phyloP scores from a whole-genome alignment of 73 alveolate genomes.

The Uronychia setigera region DNA sequence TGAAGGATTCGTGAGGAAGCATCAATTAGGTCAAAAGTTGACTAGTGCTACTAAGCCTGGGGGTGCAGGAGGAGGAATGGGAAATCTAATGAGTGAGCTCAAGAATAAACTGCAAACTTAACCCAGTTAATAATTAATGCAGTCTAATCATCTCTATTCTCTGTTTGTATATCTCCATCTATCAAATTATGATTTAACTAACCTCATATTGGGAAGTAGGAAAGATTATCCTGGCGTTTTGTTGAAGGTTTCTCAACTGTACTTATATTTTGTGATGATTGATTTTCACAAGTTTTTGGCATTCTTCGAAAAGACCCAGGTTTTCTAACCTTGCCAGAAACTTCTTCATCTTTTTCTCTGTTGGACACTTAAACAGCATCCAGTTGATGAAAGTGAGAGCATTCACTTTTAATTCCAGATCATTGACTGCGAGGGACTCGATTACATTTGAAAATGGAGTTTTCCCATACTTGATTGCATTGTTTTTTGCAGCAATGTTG shows the following conservation, averaged over 20 bases:
- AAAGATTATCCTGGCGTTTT: conserved; percentile 10
- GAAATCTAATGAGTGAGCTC: not conserved
- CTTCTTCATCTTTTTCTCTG: conserved; percentile 37
- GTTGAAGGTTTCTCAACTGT: conserved; percentile 36
- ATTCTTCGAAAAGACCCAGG: conserved; percentile 56
- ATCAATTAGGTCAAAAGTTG: conserved; percentile 2
- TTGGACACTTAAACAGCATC: conserved; percentile 57
- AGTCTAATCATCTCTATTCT: no score
- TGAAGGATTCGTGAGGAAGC: not conserved
- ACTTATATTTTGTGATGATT: conserved; percentile 21
- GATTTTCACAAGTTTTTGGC: conserved; percentile 28
- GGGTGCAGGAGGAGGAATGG: not conserved
- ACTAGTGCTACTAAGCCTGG: no score
- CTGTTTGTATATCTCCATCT: not conserved
- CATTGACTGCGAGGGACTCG: conserved; percentile 14
- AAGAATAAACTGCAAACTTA: no score
- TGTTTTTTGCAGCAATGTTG: conserved; percentile 47
- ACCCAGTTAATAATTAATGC: no score
- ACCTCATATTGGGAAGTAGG: not conserved
- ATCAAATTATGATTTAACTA: no score
- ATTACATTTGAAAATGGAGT: conserved; percentile 38
- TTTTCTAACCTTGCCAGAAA: conserved; percentile 57
- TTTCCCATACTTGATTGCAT: conserved; percentile 21
- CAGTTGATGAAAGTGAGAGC: conserved; percentile 49
- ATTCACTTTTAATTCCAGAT: conserved; percentile 23